Percentiles rank a stretch among this genome's conserved stretches.
phyloP scores from a whole-genome alignment of 805 yeast genomes.

The Cyberlindnera euphorbiiphila region DNA sequence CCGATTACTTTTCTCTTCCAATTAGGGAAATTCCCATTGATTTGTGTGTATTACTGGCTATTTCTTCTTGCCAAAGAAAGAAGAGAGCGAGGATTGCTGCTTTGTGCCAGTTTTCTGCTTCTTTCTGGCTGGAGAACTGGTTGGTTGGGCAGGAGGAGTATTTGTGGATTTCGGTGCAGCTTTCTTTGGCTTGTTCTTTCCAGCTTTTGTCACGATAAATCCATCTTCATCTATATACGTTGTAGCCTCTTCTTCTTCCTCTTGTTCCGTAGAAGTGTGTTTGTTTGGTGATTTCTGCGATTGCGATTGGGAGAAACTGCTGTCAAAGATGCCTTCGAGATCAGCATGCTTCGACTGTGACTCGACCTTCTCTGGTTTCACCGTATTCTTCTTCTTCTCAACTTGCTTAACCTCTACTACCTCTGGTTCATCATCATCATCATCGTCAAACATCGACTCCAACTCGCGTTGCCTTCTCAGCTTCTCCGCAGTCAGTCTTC shows the following conservation, averaged over 20 bases:
- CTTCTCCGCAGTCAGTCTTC: constrained; percentile 9
- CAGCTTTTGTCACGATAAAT: constrained; percentile 38
- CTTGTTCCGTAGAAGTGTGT: constrained; percentile 2
- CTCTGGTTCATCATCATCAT: constrained; percentile 26
- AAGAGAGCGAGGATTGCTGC: constrained; percentile 44
- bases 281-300: too few species aligned
- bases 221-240: constrained; percentile 48
- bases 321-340: constrained; percentile 24
- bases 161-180: constrained; percentile 5
- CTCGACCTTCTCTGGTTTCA: constrained; percentile 1
- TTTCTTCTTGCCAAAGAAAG: constrained; percentile 41
- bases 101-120: constrained; percentile 27
- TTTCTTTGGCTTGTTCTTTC: constrained; percentile 19
- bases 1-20: background rate
- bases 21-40: too few species aligned
- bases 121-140: constrained; percentile 9
- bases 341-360: constrained; percentile 10
- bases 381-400: background rate
- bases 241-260: constrained; percentile 15
- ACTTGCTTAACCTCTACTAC: constrained; percentile 3
- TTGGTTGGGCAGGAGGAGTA: background rate
- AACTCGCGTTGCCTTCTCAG: constrained; percentile 25
- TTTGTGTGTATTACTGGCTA: constrained; percentile 1
- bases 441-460: constrained; percentile 35
- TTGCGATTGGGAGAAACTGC: constrained; percentile 19